A percentile compares a stretch with the other conserved stretches of the same genome.
Conservation (phyloP, 2,329 filamentous ascomycete species). For the Ophiosphaerella herpotricha region DNA sequence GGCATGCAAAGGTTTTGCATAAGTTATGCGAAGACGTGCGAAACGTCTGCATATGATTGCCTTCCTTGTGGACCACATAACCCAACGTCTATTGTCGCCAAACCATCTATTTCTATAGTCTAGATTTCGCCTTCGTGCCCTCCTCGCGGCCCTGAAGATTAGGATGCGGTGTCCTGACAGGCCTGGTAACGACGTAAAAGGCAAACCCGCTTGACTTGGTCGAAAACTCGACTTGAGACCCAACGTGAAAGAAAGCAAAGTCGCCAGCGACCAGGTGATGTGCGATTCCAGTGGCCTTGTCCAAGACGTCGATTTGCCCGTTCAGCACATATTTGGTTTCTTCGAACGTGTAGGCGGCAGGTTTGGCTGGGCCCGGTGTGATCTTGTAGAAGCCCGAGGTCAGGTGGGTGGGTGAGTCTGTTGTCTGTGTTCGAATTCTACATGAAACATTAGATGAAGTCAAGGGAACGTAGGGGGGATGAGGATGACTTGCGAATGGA, state of each 20-base stretch:
- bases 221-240: slow-evolving; percentile 24
- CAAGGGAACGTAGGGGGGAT: background rate
- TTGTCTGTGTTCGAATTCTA: slow-evolving; percentile 23
- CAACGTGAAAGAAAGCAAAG: slow-evolving; percentile 28
- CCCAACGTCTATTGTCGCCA: background rate
- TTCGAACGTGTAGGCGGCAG: slow-evolving; percentile 21
- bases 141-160: slow-evolving; percentile 18
- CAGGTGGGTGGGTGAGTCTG: slow-evolving; percentile 13
- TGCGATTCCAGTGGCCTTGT: slow-evolving; percentile 21
- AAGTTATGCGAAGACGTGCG: background rate
- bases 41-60: background rate
- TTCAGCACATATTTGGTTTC: slow-evolving; percentile 24
- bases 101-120: slow-evolving; percentile 5
- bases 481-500: slow-evolving; percentile 15
- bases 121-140: slow-evolving; percentile 1
- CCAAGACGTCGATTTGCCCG: slow-evolving; percentile 24
- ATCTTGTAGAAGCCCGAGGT: slow-evolving; percentile 30
- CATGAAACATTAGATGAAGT: background rate
- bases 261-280: slow-evolving; percentile 25
- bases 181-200: slow-evolving; percentile 27
- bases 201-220: slow-evolving; percentile 18
- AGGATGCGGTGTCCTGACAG: slow-evolving; percentile 12
- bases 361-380: slow-evolving; percentile 16
- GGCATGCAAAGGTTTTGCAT: no score
- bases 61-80: background rate